Evolutionary conservation across 495 filamentous ascomycete genomes (phyloP), one percentile per base, ranked within the genome.

Genomic region (Cetradonia linearis): DNA sequence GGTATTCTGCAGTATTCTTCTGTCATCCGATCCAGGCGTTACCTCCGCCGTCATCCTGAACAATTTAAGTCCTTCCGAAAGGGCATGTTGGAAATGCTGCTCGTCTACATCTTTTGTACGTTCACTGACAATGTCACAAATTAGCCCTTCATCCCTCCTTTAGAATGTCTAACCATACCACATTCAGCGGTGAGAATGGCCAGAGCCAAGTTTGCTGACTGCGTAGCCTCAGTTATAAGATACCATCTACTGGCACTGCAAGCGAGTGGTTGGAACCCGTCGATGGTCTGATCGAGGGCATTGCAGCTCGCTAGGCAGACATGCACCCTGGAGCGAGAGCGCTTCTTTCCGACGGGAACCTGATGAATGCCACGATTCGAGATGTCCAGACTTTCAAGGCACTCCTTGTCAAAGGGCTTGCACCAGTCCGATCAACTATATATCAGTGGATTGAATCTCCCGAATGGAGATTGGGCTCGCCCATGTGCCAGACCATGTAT

Each of bases 291-390:
- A 37, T 57, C 23, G 38, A 57, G 8, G 55, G 55, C 16, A 5
- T 31, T n/a, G 55, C 55, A 11, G 55, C 55, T 47, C 18, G 18
- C 16, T 57, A 37, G 55, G 27, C 31, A 4, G 48, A 52, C 16
- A 11, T 9, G 2, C 6, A n/a, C 25, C 30, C 40, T 7, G 3
- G 9, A 13, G 31, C 28, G n/a, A 33, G 13, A 2, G 23, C 4
- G 2, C 11, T 31, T 3, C 27, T 57, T 1, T 40, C 42, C 1
- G n/a, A 47, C 16, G 11, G 13, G 20, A 2, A 33, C 5, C 6
- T 33, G 11, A 30, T 6, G 38, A 18, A 42, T 3, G 11, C 30
- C 11, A 28, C 2, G 0, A 3, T 18, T 3, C 1, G 4, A 4
- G 38, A 47, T 5, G 40, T 33, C 6, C 25, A 25, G 0, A 44